phyloP scores from a whole-genome alignment of 257 asterid species.

The Solanum lycopersicoides region DNA sequence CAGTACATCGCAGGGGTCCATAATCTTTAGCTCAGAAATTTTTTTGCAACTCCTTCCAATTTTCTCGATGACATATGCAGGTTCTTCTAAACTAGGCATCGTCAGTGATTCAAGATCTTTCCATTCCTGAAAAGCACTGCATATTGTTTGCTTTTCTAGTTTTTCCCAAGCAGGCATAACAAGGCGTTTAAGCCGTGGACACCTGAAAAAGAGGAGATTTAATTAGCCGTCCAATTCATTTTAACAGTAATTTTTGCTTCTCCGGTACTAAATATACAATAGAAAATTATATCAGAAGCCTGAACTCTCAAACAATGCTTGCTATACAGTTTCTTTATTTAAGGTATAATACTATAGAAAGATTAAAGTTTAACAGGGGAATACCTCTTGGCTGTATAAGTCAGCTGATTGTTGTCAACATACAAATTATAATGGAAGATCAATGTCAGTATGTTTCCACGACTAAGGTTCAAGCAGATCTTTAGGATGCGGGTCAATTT shows the following conservation, averaged over 20 bases:
- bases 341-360: background rate
- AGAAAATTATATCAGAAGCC: background rate
- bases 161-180: background rate
- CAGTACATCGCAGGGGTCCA: conserved; percentile 46
- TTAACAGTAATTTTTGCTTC: background rate
- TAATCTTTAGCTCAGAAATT: conserved; percentile 46
- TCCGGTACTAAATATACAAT: background rate
- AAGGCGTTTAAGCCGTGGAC: background rate
- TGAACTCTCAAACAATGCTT: background rate
- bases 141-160: conserved; percentile 49
- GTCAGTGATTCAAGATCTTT: conserved; percentile 60
- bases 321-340: background rate
- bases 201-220: background rate
- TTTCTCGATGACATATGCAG: conserved; percentile 52
- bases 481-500: conserved; percentile 45
- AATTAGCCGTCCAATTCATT: background rate
- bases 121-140: conserved; percentile 48
- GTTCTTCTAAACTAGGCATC: conserved; percentile 66
- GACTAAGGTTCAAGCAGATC: conserved; percentile 56
- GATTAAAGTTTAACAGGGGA: background rate
- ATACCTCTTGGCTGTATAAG: conserved; percentile 69
- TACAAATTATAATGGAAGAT: conserved; percentile 61
- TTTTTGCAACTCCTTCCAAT: conserved; percentile 45
- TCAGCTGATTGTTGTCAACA: conserved; percentile 53
- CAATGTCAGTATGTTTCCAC: conserved; percentile 35